Percentiles rank a stretch among this genome's conserved stretches.
Evolutionary conservation across 2,329 filamentous ascomycete genomes (phyloP).

Genomic region (Fusarium liriodendri): DNA sequence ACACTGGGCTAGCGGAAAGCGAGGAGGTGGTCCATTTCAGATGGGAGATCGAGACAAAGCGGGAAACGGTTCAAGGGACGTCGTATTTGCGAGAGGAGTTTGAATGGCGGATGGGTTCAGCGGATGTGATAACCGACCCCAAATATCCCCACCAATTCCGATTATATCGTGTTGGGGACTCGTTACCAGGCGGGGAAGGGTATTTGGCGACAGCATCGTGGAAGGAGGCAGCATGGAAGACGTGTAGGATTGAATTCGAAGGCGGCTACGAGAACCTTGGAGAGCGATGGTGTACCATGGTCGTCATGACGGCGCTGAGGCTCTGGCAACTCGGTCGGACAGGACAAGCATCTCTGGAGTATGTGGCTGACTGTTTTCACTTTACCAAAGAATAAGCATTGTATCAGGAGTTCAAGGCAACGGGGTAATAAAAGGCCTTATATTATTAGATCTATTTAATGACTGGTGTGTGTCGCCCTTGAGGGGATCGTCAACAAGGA

Average conservation of each 20-base stretch:
- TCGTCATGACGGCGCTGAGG: slow-evolving; percentile 31
- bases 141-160: slow-evolving; percentile 35
- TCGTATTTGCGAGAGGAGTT: slow-evolving; percentile 27
- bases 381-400: slow-evolving; percentile 7
- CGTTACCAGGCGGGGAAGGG: not conserved
- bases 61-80: slow-evolving; percentile 12
- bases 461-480: not conserved
- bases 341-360: slow-evolving; percentile 34
- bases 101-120: slow-evolving; percentile 30
- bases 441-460: not conserved
- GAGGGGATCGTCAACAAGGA: not conserved
- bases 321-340: slow-evolving; percentile 36
- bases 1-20: slow-evolving; percentile 22
- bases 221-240: slow-evolving; percentile 36
- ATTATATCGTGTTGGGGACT: slow-evolving; percentile 29
- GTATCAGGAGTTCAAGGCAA: slow-evolving; percentile 4
- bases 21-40: slow-evolving; percentile 28
- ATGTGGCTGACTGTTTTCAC: slow-evolving; percentile 15
- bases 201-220: slow-evolving; percentile 31
- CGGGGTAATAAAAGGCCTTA: not conserved
- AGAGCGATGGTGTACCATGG: slow-evolving; percentile 33
- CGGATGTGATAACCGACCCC: slow-evolving; percentile 18
- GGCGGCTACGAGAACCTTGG: slow-evolving; percentile 24
- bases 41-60: slow-evolving; percentile 31
- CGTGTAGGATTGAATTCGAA: slow-evolving; percentile 32